phyloP scores from a whole-genome alignment of 805 yeast genomes.

The Metschnikowia proteae region DNA sequence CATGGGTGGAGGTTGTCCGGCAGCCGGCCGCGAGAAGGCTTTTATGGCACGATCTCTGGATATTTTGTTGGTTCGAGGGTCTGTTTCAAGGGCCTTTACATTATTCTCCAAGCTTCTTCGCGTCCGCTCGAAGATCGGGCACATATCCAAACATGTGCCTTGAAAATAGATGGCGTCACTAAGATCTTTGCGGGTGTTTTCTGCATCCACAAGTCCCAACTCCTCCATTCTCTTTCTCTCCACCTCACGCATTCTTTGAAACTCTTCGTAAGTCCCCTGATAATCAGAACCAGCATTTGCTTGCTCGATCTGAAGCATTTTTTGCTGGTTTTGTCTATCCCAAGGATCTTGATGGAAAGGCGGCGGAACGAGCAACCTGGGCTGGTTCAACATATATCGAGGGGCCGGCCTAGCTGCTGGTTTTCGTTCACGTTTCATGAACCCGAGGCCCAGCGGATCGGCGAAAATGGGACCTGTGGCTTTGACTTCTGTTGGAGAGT shows the following conservation, averaged over 20 bases:
- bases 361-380: slow-evolving; percentile 33
- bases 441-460: slow-evolving; percentile 31
- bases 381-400: slow-evolving; percentile 33
- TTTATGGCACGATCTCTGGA: slow-evolving; percentile 67
- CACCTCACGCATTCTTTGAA: slow-evolving; percentile 65
- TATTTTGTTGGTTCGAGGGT: slow-evolving; percentile 50
- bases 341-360: slow-evolving; percentile 46
- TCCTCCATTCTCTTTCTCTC: slow-evolving; percentile 80
- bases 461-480: slow-evolving; percentile 30
- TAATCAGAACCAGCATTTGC: slow-evolving; percentile 48
- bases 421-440: slow-evolving; percentile 11
- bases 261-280: slow-evolving; percentile 70
- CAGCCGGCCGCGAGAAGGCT: slow-evolving; percentile 94
- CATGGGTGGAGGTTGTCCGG: slow-evolving; percentile 96
- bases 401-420: slow-evolving; percentile 29
- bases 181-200: slow-evolving; percentile 75
- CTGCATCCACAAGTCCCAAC: slow-evolving; percentile 81
- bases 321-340: slow-evolving; percentile 72
- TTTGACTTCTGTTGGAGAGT: slow-evolving; percentile 4
- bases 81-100: slow-evolving; percentile 73
- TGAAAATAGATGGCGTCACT: slow-evolving; percentile 82
- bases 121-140: slow-evolving; percentile 89
- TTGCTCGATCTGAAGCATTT: slow-evolving; percentile 51
- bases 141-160: slow-evolving; percentile 92
- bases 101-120: slow-evolving; percentile 85